Conservation (phyloP, 306 rosid species). For the Ceratonia siliqua region DNA sequence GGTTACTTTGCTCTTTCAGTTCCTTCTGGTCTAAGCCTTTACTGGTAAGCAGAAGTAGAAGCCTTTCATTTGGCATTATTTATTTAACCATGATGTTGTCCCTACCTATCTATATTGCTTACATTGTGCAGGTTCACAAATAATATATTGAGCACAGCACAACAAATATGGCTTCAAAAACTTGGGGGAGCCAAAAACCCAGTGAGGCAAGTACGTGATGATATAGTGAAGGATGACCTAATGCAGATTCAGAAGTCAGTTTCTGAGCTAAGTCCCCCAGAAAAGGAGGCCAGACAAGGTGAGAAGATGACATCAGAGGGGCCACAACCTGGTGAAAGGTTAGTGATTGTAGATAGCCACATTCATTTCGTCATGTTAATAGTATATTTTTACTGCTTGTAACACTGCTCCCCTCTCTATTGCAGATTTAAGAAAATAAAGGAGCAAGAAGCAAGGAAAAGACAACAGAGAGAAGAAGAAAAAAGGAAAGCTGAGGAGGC, state of each 20-base stretch:
- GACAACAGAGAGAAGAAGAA: constrained; percentile 76
- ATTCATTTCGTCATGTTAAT: neutral
- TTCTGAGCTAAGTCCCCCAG: constrained; percentile 44
- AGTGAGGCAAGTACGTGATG: constrained; percentile 45
- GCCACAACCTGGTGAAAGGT: constrained; percentile 86
- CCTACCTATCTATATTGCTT: constrained; percentile 28
- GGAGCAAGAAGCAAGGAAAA: constrained; percentile 80
- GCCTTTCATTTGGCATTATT: constrained; percentile 27
- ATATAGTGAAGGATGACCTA: constrained; percentile 47
- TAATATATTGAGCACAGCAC: constrained; percentile 91
- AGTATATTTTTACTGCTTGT: constrained; percentile 11
- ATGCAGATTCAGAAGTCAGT: constrained; percentile 50
- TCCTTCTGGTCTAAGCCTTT: constrained; percentile 98
- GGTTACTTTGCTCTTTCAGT: constrained; percentile 98
- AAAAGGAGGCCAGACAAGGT: constrained; percentile 42
- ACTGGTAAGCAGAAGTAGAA: constrained; percentile 67
- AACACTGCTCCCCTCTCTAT: constrained; percentile 6
- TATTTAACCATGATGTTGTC: neutral
- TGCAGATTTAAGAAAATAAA: constrained; percentile 79
- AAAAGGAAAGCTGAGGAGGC: constrained; percentile 64
- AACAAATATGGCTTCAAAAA: constrained; percentile 97
- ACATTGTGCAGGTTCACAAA: constrained; percentile 75
- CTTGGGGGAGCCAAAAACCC: constrained; percentile 83
- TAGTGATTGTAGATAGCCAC: constrained; percentile 21
- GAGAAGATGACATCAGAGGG: constrained; percentile 58